Conservation (phyloP, 192 early-diverging fungal species). For the Entomortierella parvispora region DNA sequence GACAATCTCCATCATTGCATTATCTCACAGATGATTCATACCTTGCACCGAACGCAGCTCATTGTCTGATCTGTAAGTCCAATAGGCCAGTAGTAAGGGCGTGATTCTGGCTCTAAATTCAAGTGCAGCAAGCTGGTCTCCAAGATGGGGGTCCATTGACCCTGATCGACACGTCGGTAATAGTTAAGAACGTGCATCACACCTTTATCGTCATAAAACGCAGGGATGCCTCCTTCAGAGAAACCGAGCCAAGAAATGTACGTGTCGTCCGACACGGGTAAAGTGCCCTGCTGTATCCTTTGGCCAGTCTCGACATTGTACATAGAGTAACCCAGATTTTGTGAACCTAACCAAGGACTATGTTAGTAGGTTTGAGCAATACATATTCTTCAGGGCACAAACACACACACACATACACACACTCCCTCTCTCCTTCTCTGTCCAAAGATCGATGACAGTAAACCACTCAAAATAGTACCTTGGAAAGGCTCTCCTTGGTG, state of each 20-base stretch:
- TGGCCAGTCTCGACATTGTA: conserved; percentile 65
- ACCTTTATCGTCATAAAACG: conserved; percentile 83
- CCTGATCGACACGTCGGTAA: conserved; percentile 70
- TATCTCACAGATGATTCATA: too few relatives aligned
- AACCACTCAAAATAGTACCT: conserved; percentile 11
- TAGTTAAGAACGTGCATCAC: conserved; percentile 77
- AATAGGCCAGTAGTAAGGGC: conserved; percentile 84
- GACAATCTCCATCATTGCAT: too few relatives aligned
- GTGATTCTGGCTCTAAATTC: conserved; percentile 36
- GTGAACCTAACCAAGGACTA: conserved; percentile 42
- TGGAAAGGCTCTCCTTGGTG: conserved; percentile 37
- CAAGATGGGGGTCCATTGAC: conserved; percentile 86
- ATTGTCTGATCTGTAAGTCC: conserved; percentile 76
- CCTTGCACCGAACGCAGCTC: conserved; percentile 78
- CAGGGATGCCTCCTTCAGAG: conserved; percentile 79
- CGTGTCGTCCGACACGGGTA: conserved; percentile 72
- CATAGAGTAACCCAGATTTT: conserved; percentile 71
- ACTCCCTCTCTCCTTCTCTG: too few relatives aligned
- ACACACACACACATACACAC: too few relatives aligned
- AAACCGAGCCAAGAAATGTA: conserved; percentile 87
- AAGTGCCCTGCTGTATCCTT: conserved; percentile 62
- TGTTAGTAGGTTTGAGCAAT: too few relatives aligned
- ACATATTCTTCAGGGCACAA: too few relatives aligned
- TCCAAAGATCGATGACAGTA: not conserved
- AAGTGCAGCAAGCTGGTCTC: conserved; percentile 58